Base-by-base conservation (phyloP, 805 yeast genomes). In the Lachancea cidri region DNA sequence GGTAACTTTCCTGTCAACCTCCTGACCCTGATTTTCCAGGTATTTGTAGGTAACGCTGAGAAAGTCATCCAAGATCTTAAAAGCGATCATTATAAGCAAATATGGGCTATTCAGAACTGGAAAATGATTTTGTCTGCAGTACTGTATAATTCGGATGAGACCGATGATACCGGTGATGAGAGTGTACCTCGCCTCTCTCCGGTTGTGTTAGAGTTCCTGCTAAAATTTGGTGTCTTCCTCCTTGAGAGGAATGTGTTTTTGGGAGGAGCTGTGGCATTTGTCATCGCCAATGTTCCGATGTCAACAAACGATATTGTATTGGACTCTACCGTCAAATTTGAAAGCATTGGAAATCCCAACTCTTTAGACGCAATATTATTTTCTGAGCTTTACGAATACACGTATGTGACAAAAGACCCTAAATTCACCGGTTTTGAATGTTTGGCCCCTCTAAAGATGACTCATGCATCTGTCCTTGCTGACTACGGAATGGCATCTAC, bases 321-420 rank as follows among this genome's bases (percentile, higher is more conserved):
- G 8, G 55, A 54, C 14, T 53, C 62, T 7, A 65, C 67, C 16
- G 63, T 66, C 1, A 46, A 52, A 5, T 76, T 76, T 44, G 50
- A 66, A 1, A 51, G 57, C 29, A 62, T 77, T 15, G 76, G 76
- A 2, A 63, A 44, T n/a, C 47, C 57, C 14, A 44, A 44, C 29
- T 53, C 75, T 20, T 49, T 68, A 24, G 79, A 76, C 38, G 58
- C 76, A 17, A 54, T 73, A 29, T 56, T 81, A 19, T 71, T 83
- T 55, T 77, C 83, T 4, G 95, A 86, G 56, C 60, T 84, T 4
- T 85, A 81, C 55, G 95, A 86, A 58, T 81, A 67, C 52, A 57
- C 69, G 5, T 53, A 57, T 13, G 54, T 66, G 2, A 48, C 65
- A 1, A 50, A 55, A 1, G 66, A 64, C 33, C 38, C 58, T 4